phyloP scores from a whole-genome alignment of 1,284 basidiomycete species.

The Apiotrichum gamsii region DNA sequence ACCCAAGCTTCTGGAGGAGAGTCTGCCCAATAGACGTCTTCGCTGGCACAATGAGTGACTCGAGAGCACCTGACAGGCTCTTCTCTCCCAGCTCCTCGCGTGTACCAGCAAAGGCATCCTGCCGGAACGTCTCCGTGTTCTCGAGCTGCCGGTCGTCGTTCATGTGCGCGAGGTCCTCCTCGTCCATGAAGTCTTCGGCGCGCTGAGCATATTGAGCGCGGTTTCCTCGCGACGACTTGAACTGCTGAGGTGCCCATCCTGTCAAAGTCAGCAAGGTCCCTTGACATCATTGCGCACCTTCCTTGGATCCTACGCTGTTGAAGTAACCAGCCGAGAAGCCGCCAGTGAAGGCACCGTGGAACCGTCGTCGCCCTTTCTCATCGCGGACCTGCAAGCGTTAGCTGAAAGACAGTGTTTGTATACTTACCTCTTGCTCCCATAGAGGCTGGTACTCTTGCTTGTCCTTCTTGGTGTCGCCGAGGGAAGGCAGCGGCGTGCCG shows the following conservation, averaged over 20 bases:
- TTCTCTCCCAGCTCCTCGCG: constrained; percentile 49
- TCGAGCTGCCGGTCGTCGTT: constrained; percentile 67
- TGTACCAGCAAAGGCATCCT: constrained; percentile 61
- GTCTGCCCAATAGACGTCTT: constrained; percentile 63
- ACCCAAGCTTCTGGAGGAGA: constrained; percentile 90
- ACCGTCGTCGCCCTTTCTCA: constrained; percentile 81
- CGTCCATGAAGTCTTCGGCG: constrained; percentile 97
- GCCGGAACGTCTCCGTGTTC: constrained; percentile 47
- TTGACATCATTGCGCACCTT: too few species aligned
- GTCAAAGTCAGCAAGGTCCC: too few species aligned
- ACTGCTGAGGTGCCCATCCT: constrained; percentile 93
- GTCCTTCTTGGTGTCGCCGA: constrained; percentile 77
- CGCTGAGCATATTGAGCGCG: constrained; percentile 57
- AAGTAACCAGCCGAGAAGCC: constrained; percentile 97
- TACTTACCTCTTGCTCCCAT: constrained; percentile 88
- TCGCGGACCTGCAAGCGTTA: constrained; percentile 64
- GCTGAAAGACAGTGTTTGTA: too few species aligned
- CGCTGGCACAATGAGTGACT: constrained; percentile 39
- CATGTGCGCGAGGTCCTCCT: constrained; percentile 84
- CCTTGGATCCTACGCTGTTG: constrained; percentile 91
- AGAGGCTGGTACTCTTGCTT: constrained; percentile 87
- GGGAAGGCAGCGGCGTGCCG: constrained; percentile 82
- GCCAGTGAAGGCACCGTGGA: constrained; percentile 97
- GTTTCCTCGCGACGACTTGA: constrained; percentile 74
- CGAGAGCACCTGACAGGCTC: constrained; percentile 52